Conservation (phyloP, 1,139 yeast genomes). For the Waltiozyma sp. region DNA sequence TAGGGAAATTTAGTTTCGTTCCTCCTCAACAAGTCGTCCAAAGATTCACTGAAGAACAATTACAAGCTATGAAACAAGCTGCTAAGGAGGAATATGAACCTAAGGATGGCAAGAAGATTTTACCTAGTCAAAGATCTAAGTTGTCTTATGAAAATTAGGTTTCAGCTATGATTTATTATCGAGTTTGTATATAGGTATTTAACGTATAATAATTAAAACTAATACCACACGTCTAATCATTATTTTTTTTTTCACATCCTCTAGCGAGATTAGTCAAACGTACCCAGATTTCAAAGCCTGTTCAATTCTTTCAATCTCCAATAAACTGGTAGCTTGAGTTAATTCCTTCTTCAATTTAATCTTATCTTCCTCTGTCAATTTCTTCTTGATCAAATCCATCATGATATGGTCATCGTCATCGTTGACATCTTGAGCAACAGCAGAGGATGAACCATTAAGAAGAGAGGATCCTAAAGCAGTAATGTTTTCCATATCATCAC, state of each 20-base stretch:
- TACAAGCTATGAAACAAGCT: slow-evolving; percentile 28
- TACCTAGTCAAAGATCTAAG: slow-evolving; percentile 54
- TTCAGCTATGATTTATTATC: too few relatives aligned
- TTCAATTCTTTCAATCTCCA: slow-evolving; percentile 68
- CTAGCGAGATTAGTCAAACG: slow-evolving; percentile 3
- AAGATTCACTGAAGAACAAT: slow-evolving; percentile 56
- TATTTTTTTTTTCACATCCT: too few relatives aligned
- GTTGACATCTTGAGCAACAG: slow-evolving; percentile 5
- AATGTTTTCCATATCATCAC: slow-evolving; percentile 15
- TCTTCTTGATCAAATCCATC: slow-evolving; percentile 24
- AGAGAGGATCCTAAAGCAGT: not conserved
- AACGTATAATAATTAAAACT: not conserved
- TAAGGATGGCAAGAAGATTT: slow-evolving; percentile 27
- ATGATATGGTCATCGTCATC: slow-evolving; percentile 13
- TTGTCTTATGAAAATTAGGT: slow-evolving; percentile 20
- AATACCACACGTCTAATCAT: too few relatives aligned
- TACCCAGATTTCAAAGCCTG: slow-evolving; percentile 32
- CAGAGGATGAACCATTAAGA: slow-evolving; percentile 3
- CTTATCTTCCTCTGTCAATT: slow-evolving; percentile 45
- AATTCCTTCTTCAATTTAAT: slow-evolving; percentile 40
- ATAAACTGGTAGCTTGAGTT: slow-evolving; percentile 52
- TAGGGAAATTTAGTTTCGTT: slow-evolving; percentile 78
- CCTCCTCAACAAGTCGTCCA: slow-evolving; percentile 76
- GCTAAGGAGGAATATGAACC: slow-evolving; percentile 36
- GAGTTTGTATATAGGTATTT: not conserved